phyloP scores from a whole-genome alignment of 179 eudicot genomes.

The Sideroxylon spinosum region DNA sequence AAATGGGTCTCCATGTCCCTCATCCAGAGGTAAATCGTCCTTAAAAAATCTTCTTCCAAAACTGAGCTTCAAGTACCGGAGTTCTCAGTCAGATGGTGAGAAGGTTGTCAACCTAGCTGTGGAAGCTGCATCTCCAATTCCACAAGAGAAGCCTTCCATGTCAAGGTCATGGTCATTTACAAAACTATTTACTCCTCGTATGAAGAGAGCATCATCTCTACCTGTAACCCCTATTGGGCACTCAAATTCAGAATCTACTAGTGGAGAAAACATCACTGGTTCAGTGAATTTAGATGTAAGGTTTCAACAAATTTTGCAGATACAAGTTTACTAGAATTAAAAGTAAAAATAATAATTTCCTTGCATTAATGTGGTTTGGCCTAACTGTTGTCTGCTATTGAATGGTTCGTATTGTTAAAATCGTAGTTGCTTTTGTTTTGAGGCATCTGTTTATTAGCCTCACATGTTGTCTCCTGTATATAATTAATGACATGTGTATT shows the following conservation, averaged over 20 bases:
- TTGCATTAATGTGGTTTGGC: neutral
- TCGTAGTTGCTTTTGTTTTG: neutral
- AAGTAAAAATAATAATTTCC: neutral
- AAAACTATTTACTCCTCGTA: slow-evolving; percentile 67
- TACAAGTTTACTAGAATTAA: neutral
- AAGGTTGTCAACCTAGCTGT: slow-evolving; percentile 39
- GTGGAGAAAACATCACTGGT: slow-evolving; percentile 34
- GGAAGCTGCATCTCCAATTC: slow-evolving; percentile 42
- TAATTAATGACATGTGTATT: neutral
- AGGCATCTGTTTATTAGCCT: neutral
- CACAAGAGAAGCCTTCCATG: slow-evolving; percentile 51
- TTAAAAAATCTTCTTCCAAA: slow-evolving; percentile 58
- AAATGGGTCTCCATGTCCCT: slow-evolving; percentile 46
- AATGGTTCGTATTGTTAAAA: neutral
- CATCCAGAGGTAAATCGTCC: slow-evolving; percentile 50
- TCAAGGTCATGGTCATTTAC: slow-evolving; percentile 68
- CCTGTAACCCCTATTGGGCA: slow-evolving; percentile 59
- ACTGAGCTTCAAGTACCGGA: slow-evolving; percentile 58
- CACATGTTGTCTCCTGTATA: neutral
- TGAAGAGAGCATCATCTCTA: slow-evolving; percentile 58
- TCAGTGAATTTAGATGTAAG: slow-evolving; percentile 36
- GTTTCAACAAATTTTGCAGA: neutral
- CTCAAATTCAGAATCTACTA: slow-evolving; percentile 53
- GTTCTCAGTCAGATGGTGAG: slow-evolving; percentile 47
- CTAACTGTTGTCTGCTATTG: neutral